These are phyloP conservation scores for Colletotrichum echinochloae DNA, from an alignment of 2,329 filamentous ascomycete genomes.

Conservation along the genomic window DNA sequence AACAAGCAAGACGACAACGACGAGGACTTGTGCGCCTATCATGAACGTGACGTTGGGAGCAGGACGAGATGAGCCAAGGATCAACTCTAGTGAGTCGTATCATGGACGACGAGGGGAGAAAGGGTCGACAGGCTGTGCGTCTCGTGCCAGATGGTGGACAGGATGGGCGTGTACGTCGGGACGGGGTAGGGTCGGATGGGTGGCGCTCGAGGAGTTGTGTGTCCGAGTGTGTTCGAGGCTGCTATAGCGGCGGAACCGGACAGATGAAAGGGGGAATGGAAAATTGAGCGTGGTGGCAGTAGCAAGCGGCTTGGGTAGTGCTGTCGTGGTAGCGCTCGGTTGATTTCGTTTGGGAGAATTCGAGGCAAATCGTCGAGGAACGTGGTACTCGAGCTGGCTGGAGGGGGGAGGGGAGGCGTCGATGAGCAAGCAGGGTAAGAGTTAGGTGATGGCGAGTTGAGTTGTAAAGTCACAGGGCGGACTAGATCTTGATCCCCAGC, in stretches of 20 bases:
- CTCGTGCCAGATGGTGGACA: slow-evolving; percentile 37
- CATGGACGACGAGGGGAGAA: slow-evolving; percentile 30
- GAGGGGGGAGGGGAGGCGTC: slow-evolving; percentile 24
- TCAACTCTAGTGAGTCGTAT: slow-evolving; percentile 24
- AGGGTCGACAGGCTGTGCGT: slow-evolving; percentile 34
- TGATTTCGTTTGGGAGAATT: slow-evolving; percentile 25
- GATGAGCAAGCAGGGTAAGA: slow-evolving; percentile 15
- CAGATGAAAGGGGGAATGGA: slow-evolving; percentile 4
- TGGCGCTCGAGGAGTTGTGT: slow-evolving; percentile 30
- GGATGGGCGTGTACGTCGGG: slow-evolving; percentile 29
- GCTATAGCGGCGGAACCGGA: slow-evolving; percentile 29
- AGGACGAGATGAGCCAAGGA: slow-evolving; percentile 23
- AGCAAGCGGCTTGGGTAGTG: slow-evolving; percentile 9
- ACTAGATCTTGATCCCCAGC: slow-evolving; percentile 11
- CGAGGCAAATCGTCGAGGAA: slow-evolving; percentile 28
- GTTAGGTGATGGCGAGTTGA: slow-evolving; percentile 10
- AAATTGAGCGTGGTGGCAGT: slow-evolving; percentile 6
- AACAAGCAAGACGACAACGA: slow-evolving; percentile 12
- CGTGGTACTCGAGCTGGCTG: slow-evolving; percentile 18
- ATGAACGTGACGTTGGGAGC: slow-evolving; percentile 32
- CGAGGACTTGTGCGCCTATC: slow-evolving; percentile 23
- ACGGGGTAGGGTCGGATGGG: slow-evolving; percentile 24
- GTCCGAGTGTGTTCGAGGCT: slow-evolving; percentile 28
- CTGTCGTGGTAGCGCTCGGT: slow-evolving; percentile 33
- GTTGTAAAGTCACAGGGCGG: slow-evolving; percentile 4